phyloP scores from a whole-genome alignment of 192 early-diverging fungal species.

The Dissophora globulifera region DNA sequence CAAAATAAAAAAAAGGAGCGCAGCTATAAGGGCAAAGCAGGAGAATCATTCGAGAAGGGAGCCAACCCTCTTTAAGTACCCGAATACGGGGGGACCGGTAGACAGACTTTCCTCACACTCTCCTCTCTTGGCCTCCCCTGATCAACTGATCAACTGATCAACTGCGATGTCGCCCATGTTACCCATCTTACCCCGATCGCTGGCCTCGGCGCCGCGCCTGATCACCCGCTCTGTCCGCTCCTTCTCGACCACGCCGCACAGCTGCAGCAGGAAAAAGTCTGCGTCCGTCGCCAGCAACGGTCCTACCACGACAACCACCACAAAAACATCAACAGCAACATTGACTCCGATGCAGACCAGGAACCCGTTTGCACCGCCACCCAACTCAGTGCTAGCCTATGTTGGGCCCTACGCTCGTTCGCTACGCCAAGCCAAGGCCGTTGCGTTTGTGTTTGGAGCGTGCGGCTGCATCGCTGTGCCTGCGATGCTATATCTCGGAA shows the following conservation, averaged over 20 bases:
- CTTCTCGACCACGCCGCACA: background rate
- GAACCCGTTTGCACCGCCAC: constrained; percentile 20
- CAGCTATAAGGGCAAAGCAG: background rate
- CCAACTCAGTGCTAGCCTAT: constrained; percentile 45
- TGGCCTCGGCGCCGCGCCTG: too few species aligned
- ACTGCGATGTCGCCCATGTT: too few species aligned
- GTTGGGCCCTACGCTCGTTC: constrained; percentile 36
- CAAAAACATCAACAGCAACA: constrained; percentile 16
- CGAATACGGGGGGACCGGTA: too few species aligned
- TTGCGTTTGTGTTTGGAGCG: constrained; percentile 50
- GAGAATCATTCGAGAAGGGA: too few species aligned
- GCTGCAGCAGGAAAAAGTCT: background rate
- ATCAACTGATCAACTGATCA: too few species aligned
- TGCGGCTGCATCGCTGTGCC: constrained; percentile 49
- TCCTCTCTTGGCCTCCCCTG: too few species aligned
- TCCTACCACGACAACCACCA: too few species aligned
- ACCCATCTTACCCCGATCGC: too few species aligned
- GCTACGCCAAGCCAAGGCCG: constrained; percentile 27
- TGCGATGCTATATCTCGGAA: constrained; percentile 43
- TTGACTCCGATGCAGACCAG: constrained; percentile 6
- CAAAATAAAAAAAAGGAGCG: background rate
- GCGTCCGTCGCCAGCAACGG: background rate
- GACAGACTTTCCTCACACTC: too few species aligned
- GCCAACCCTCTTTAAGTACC: too few species aligned
- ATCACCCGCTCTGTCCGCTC: background rate